Evolutionary conservation across 2,329 filamentous ascomycete genomes (phyloP).

Genomic region (Aspergillus vadensis): DNA sequence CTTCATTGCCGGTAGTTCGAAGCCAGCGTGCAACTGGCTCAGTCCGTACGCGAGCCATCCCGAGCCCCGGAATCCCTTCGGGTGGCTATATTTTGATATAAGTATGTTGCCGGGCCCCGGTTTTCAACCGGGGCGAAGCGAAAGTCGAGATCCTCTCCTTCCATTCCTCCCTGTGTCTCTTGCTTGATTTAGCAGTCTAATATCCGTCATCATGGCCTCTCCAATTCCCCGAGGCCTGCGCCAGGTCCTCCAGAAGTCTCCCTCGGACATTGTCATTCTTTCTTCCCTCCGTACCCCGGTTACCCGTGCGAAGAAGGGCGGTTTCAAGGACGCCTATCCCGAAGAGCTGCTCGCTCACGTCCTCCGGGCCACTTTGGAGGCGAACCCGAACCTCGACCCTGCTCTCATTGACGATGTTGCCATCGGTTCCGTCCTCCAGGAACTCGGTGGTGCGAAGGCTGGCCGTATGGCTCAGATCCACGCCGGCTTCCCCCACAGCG

Average conservation of each 20-base stretch:
- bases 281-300: conserved; percentile 88
- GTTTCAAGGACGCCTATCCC: conserved; percentile 83
- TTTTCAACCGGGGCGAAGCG: conserved; percentile 5
- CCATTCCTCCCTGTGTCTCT: neutral
- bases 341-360: conserved; percentile 75
- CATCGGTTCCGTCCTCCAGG: conserved; percentile 85
- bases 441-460: conserved; percentile 87
- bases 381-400: conserved; percentile 72
- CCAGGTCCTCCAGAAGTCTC: conserved; percentile 74
- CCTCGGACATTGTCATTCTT: conserved; percentile 82
- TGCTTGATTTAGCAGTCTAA: neutral
- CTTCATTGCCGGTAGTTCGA: conserved; percentile 34
- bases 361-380: conserved; percentile 68
- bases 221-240: conserved; percentile 66
- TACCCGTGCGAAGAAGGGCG: conserved; percentile 79
- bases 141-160: neutral
- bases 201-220: conserved; percentile 45
- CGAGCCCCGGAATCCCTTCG: conserved; percentile 33
- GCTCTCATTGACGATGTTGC: conserved; percentile 74
- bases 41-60: conserved; percentile 25
- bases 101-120: conserved; percentile 18
- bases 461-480: conserved; percentile 89
- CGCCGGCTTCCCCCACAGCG: conserved; percentile 71
- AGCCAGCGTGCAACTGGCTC: conserved; percentile 23
- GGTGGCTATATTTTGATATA: conserved; percentile 44